phyloP scores from a whole-genome alignment of 1,284 basidiomycete species.

The Ustilago shanxiensis region DNA sequence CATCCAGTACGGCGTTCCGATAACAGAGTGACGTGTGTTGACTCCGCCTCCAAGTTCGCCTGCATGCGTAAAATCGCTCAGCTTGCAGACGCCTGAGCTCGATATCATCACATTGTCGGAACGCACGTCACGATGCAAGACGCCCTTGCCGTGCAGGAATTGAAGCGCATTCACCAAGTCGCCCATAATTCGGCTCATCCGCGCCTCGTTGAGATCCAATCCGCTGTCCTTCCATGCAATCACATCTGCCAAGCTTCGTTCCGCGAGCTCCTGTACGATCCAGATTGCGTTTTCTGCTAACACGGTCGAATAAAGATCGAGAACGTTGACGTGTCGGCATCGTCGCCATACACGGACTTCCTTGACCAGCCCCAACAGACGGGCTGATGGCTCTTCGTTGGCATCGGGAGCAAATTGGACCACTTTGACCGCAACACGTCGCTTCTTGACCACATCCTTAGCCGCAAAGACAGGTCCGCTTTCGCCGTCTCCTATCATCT shows the following conservation, averaged over 20 bases:
- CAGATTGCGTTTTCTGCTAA: conserved; percentile 47
- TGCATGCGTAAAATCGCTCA: conserved; percentile 62
- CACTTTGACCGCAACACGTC: conserved; percentile 58
- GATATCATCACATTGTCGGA: conserved; percentile 60
- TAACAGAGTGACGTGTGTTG: conserved; percentile 42
- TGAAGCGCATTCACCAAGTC: conserved; percentile 54
- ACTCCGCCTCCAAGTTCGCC: conserved; percentile 35
- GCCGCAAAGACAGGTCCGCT: conserved; percentile 58
- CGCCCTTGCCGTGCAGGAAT: conserved; percentile 47
- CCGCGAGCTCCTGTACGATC: conserved; percentile 61
- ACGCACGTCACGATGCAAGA: conserved; percentile 60
- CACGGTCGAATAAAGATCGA: conserved; percentile 53
- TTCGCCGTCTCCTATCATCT: conserved; percentile 62
- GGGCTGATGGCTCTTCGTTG: conserved; percentile 38
- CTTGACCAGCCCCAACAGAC: conserved; percentile 47
- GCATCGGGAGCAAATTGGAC: conserved; percentile 31
- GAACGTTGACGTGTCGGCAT: conserved; percentile 50
- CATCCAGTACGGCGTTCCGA: conserved; percentile 67
- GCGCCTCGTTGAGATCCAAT: conserved; percentile 40
- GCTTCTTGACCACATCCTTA: conserved; percentile 29
- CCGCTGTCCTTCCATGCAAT: conserved; percentile 48
- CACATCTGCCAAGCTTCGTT: conserved; percentile 57
- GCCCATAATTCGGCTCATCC: conserved; percentile 56
- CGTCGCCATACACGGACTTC: conserved; percentile 56
- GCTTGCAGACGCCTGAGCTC: conserved; percentile 55